Evolutionary conservation across 1,139 yeast genomes (phyloP), one percentile per base, ranked within the genome.

Genomic region (Geotrichum aggregatum): DNA sequence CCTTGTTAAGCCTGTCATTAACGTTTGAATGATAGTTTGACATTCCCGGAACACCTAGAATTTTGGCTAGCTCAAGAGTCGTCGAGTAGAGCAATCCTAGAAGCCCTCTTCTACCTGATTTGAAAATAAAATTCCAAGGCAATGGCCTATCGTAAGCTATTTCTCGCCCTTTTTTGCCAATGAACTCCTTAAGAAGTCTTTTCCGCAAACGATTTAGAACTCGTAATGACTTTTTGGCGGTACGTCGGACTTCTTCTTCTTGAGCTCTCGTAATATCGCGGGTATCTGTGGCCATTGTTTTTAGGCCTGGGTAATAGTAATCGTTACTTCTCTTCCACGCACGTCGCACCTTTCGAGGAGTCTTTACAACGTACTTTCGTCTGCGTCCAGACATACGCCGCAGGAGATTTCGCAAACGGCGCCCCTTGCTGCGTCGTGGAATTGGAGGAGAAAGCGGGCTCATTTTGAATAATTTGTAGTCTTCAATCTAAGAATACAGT

Each of bases 241-340:
- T 39, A 10, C 22, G n/a, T 22, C 18, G 10, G 11, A 39, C 31
- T 6, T 14, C 6, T 8, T 13, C 39, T 35, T 39, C 30, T n/a
- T 39, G 28, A 21, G 43, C 3, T 11, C 3, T 7, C 4, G 18
- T 40, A 10, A 31, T 21, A 21, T 11, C 11, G 31, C 14, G 19
- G 40, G 7, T 14, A 7, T 24, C 31, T 3, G 18, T 18, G 11
- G 43, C 31, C 43, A 39, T 21, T 7, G 13, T 19, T 28, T 49
- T 44, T 6, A 48, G 44, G 26, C 44, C 35, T n/a, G 47, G 36
- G 22, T 50, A 50, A 22, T 44, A 49, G 35, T 50, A 50, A 13
- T 36, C 14, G n/a, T 35, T 50, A n/a, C 34, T 44, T 18, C 49
- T 43, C 14, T 24, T 44, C 52, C 52, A 50, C 36, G 38, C 49